These are phyloP conservation scores for Sechiopsis laciniata DNA, from an alignment of 306 rosid genomes.

Conservation along the genomic window DNA sequence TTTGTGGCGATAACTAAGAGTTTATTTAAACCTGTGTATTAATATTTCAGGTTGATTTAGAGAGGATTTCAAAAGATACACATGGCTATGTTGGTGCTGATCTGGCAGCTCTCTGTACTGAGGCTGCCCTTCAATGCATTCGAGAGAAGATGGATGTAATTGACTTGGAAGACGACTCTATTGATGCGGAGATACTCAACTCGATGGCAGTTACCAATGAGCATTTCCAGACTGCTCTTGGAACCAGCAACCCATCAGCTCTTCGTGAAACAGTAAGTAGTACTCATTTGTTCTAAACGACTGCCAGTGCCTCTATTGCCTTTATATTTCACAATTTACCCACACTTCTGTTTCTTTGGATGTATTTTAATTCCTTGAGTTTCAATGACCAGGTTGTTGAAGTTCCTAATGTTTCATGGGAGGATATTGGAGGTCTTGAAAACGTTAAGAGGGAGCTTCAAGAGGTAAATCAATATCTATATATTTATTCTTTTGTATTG, in stretches of 20 bases:
- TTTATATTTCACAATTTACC: neutral
- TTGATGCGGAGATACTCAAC: constrained; percentile 91
- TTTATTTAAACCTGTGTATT: constrained; percentile 6
- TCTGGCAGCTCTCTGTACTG: constrained; percentile 91
- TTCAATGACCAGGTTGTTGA: constrained; percentile 70
- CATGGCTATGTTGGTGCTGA: constrained; percentile 99
- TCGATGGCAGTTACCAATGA: constrained; percentile 97
- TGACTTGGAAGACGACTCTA: constrained; percentile 88
- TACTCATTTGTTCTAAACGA: constrained; percentile 5
- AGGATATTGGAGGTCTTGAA: constrained; percentile 96
- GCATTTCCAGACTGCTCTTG: constrained; percentile 90
- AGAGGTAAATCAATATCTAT: constrained; percentile 47
- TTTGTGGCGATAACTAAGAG: constrained; percentile 1
- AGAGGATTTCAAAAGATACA: constrained; percentile 82
- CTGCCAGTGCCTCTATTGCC: neutral
- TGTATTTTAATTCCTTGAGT: constrained; percentile 26
- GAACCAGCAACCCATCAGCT: constrained; percentile 97
- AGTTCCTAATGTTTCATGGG: constrained; percentile 91
- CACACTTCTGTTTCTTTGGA: neutral
- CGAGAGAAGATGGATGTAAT: constrained; percentile 97
- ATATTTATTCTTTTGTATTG: too few relatives aligned
- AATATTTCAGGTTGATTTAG: constrained; percentile 71
- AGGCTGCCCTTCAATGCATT: constrained; percentile 97
- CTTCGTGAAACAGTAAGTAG: constrained; percentile 87
- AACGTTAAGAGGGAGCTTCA: constrained; percentile 97